These are phyloP conservation scores for Trichoderma cornu-damae DNA, from an alignment of 2,329 filamentous ascomycete genomes.

Conservation along the genomic window DNA sequence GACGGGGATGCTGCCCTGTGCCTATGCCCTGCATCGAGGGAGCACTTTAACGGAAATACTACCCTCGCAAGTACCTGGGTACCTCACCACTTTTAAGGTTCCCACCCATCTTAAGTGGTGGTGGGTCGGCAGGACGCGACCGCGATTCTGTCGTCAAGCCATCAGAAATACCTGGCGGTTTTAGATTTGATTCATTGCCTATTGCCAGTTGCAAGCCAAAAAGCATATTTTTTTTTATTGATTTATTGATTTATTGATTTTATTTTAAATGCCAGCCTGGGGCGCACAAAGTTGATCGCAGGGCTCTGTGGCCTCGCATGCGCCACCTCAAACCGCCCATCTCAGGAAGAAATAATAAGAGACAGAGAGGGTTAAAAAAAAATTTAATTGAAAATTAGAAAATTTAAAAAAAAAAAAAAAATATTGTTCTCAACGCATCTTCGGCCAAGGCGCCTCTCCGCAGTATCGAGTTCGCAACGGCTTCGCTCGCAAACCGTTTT, in stretches of 20 bases:
- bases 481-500: neutral
- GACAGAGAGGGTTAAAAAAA: neutral
- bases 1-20: neutral
- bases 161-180: constrained; percentile 6
- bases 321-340: neutral
- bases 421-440: neutral
- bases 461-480: constrained; percentile 5
- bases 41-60: neutral
- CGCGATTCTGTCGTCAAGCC: constrained; percentile 15
- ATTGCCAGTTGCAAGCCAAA: neutral
- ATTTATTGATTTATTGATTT: too few relatives aligned
- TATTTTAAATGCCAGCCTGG: constrained; percentile 16
- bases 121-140: constrained; percentile 15
- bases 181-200: constrained; percentile 13
- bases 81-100: constrained; percentile 10
- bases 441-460: neutral
- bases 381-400: too few relatives aligned
- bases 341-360: neutral
- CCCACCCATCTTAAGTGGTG: constrained; percentile 16
- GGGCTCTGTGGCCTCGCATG: constrained; percentile 13
- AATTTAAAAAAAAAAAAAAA: constrained; percentile 1
- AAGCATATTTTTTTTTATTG: too few relatives aligned
- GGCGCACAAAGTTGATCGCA: constrained; percentile 15
- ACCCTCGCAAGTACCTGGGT: neutral
- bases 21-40: neutral